Evolutionary conservation across 495 filamentous ascomycete species (phyloP).

Genomic region (Gamarada debralockiae): DNA sequence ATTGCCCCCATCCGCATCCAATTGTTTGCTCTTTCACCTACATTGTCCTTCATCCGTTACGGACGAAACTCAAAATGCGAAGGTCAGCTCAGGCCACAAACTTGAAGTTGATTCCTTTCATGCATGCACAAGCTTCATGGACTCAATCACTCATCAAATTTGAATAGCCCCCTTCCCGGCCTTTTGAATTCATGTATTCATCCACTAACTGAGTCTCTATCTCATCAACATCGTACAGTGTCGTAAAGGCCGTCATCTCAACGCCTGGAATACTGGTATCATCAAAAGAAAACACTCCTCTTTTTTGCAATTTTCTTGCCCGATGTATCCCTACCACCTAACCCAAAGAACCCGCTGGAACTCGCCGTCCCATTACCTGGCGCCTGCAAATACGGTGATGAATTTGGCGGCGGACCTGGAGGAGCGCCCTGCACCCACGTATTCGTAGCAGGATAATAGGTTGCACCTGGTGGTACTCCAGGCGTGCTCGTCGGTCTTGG

Average conservation of each 20-base stretch:
- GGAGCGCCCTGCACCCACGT: neutral
- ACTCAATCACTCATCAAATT: too few relatives aligned
- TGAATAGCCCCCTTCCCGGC: too few relatives aligned
- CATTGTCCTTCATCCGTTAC: too few relatives aligned
- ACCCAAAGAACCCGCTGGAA: conserved; percentile 27
- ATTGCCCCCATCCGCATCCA: too few relatives aligned
- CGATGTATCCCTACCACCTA: conserved; percentile 6
- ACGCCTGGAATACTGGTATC: conserved; percentile 7
- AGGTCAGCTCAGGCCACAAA: too few relatives aligned
- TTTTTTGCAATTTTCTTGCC: conserved; percentile 40
- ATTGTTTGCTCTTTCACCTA: too few relatives aligned
- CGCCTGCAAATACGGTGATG: conserved; percentile 15
- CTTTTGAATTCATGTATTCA: too few relatives aligned
- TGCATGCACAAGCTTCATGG: too few relatives aligned
- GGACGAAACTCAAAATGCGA: too few relatives aligned
- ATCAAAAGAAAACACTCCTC: conserved; percentile 38
- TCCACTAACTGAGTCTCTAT: neutral
- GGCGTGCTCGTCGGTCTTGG: conserved; percentile 21
- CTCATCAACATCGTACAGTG: neutral
- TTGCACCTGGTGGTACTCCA: neutral
- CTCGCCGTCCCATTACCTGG: conserved; percentile 21
- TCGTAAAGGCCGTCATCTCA: neutral
- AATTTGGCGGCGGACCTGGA: neutral
- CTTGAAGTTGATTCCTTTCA: too few relatives aligned
- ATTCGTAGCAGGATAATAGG: neutral